Conservation (phyloP, 768 basidiomycete genomes). For the Podaxis sp. region DNA sequence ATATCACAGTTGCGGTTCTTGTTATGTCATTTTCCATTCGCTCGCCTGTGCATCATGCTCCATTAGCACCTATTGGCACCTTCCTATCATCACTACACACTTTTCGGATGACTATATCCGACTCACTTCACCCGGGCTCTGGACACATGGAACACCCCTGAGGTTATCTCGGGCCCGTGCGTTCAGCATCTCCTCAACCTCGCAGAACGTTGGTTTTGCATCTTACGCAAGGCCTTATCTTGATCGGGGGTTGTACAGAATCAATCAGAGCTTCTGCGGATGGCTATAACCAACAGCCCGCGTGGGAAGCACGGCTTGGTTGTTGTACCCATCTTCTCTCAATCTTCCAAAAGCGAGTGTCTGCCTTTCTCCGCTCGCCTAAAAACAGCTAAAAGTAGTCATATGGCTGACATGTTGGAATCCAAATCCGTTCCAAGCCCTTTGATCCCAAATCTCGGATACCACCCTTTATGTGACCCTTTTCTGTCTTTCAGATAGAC, state of each 20-base stretch:
- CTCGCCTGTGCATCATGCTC: background rate
- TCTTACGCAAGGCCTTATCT: background rate
- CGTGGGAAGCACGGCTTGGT: background rate
- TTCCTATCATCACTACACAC: no score
- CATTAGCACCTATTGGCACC: no score
- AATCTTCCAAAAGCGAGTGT: background rate
- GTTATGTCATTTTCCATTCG: background rate
- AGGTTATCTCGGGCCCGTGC: background rate
- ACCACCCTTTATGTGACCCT: no score
- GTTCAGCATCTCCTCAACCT: background rate
- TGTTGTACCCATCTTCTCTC: background rate
- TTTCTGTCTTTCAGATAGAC: no score
- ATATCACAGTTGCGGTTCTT: background rate
- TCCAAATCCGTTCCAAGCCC: no score
- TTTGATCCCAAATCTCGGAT: no score
- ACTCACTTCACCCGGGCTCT: background rate
- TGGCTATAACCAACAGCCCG: background rate
- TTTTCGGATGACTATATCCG: background rate
- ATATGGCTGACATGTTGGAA: background rate
- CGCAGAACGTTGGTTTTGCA: background rate
- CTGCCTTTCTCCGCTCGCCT: background rate
- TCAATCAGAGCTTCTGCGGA: background rate
- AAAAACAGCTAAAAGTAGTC: background rate
- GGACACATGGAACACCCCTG: background rate
- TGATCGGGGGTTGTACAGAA: background rate